These are phyloP conservation scores for Oligophagozyma castellii DNA, from an alignment of 1,139 yeast species.

Conservation along the genomic window DNA sequence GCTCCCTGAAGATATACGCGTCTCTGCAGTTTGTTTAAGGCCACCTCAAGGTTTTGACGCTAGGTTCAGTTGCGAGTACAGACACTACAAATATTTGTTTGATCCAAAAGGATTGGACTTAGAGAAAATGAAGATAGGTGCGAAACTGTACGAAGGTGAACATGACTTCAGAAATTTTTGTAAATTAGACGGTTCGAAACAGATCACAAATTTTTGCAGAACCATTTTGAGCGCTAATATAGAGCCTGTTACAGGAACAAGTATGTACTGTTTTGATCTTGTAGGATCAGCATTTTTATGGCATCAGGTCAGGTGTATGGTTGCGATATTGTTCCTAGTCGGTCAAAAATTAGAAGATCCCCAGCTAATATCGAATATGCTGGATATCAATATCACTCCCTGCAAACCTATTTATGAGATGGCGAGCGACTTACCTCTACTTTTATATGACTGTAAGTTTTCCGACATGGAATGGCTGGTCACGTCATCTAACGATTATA, in stretches of 20 bases:
- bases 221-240: constrained; percentile 42
- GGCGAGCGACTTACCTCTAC: constrained; percentile 87
- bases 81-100: constrained; percentile 82
- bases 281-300: constrained; percentile 87
- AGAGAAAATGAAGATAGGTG: constrained; percentile 57
- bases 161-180: constrained; percentile 94
- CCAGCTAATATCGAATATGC: constrained; percentile 39
- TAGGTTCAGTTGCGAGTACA: constrained; percentile 67
- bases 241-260: constrained; percentile 27
- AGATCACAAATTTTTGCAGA: constrained; percentile 62
- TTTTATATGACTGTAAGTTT: constrained; percentile 77
- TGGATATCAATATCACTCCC: constrained; percentile 47
- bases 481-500: constrained; percentile 12
- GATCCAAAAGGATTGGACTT: constrained; percentile 42
- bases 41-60: constrained; percentile 85
- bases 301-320: constrained; percentile 98
- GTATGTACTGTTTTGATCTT: constrained; percentile 57
- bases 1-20: constrained; percentile 66
- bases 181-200: constrained; percentile 87
- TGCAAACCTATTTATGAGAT: constrained; percentile 72
- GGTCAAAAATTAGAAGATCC: constrained; percentile 69
- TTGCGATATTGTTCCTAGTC: constrained; percentile 63
- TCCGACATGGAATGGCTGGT: constrained; percentile 53
- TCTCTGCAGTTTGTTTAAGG: constrained; percentile 70
- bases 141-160: constrained; percentile 48